Evolutionary conservation across 495 filamentous ascomycete genomes (phyloP).

Genomic region (Chaetomium tenue): DNA sequence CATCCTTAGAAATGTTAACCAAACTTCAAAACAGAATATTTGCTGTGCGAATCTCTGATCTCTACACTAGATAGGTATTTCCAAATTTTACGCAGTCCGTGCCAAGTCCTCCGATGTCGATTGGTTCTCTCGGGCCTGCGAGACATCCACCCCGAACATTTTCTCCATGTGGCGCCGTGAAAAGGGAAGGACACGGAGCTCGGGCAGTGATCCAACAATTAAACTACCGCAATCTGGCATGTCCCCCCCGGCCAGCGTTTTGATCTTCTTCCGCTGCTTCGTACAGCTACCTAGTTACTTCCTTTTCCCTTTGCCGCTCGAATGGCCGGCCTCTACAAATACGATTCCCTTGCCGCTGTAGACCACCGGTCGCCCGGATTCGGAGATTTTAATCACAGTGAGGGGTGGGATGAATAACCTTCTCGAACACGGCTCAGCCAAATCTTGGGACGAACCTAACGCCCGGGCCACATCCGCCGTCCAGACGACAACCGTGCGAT

Average conservation of each 20-base stretch:
- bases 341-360: too few species aligned
- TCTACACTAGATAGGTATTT: too few species aligned
- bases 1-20: too few species aligned
- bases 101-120: background rate
- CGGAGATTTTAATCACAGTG: too few species aligned
- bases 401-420: too few species aligned
- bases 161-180: constrained; percentile 19
- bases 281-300: background rate
- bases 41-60: too few species aligned
- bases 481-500: background rate
- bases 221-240: constrained; percentile 10
- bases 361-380: background rate
- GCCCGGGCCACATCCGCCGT: background rate
- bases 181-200: constrained; percentile 12
- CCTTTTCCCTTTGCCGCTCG: background rate
- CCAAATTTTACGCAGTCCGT: too few species aligned
- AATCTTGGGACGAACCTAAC: background rate
- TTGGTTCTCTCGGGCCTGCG: background rate
- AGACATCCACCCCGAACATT: constrained; percentile 10
- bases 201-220: constrained; percentile 2
- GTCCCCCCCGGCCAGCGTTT: background rate
- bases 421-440: constrained; percentile 1
- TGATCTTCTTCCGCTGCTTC: background rate
- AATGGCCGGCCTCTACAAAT: too few species aligned
- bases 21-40: too few species aligned